Base-by-base conservation (phyloP, 495 filamentous ascomycete species). In the Aspergillus olivimuriae region DNA sequence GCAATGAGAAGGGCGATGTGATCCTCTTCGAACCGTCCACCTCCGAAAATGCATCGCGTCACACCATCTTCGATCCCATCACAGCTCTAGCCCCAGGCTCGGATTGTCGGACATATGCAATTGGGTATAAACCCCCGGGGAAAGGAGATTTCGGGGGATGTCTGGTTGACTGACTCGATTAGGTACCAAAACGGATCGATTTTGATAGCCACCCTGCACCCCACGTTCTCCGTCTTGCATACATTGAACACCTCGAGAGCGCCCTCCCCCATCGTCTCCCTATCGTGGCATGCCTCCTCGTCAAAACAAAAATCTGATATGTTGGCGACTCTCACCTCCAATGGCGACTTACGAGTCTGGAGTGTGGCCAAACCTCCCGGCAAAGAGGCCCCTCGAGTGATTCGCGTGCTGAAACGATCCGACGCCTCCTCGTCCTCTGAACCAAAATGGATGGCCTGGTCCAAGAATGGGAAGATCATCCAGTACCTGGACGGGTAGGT, bases 221-320 rank as follows among this genome's bases (percentile, higher is more conserved):
- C 92, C 39, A 79, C 87, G 38, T 99, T 97, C 57, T 96, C 86
- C 1, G 94, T 99, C 48, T 64, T 97, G 33, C 90, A 97, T 62
- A 97, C 91, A 37, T 70, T 97, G 44, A 91, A 80, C 18, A 94
- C 89, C 1, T 71, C 78, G 6, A 72, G 89, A 46, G 77, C 79
- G 4, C 92, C 94, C 10, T 95, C 92, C 2, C 84, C 89, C 10
- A 92, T 99, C 33, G 77, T 87, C 17, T 84, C 81, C n/a, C 71
- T 99, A 19, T 81, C 89, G 51, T 99, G 92, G 92, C 92, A 99
- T 72, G 88, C 89, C 22, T 97, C 92, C 1, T 97, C 92, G 2
- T 87, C 94, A 2, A 87, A 89, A 43, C 90, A 96, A 60, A 97
- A 95, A 62, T 94, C 92, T 9, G 94, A 97, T 56, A 99, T 99